Conservation (phyloP, 1,284 basidiomycete species). For the Leucocoprinus gongylophorus region DNA sequence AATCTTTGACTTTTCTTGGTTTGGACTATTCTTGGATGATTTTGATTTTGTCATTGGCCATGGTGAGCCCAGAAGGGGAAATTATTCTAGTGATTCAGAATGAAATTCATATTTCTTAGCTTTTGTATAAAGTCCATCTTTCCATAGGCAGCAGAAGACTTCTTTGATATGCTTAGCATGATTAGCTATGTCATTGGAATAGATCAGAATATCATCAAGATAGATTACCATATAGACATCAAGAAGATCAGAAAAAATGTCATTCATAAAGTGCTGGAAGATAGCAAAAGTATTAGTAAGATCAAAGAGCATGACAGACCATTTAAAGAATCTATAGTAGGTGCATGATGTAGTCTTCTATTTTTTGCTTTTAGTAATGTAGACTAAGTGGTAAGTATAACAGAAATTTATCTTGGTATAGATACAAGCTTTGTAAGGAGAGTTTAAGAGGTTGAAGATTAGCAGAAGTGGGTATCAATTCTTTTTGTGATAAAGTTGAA, state of each 20-base stretch:
- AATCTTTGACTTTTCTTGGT: constrained; percentile 18
- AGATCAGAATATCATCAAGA: background rate
- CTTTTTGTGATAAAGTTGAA: constrained; percentile 1
- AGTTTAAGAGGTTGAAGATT: constrained; percentile 1
- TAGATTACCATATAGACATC: background rate
- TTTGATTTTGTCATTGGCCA: constrained; percentile 22
- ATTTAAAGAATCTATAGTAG: constrained; percentile 28
- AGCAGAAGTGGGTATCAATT: constrained; percentile 1
- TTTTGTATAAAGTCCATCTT: background rate
- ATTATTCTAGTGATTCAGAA: background rate
- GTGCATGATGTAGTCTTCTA: constrained; percentile 32
- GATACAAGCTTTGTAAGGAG: background rate
- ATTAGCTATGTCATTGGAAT: background rate
- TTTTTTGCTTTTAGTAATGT: constrained; percentile 29
- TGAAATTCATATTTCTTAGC: background rate
- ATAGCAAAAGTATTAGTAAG: constrained; percentile 19
- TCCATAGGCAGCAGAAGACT: background rate
- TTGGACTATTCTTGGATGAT: constrained; percentile 18
- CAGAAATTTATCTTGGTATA: no score
- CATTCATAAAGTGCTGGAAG: constrained; percentile 13
- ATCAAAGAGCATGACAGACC: constrained; percentile 31
- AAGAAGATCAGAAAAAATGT: no score
- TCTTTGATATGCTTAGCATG: background rate
- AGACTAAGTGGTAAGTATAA: constrained; percentile 21
- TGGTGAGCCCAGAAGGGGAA: constrained; percentile 11